These are phyloP conservation scores for Puccinia novopanici DNA, from an alignment of 1,284 basidiomycete genomes.

Conservation along the genomic window DNA sequence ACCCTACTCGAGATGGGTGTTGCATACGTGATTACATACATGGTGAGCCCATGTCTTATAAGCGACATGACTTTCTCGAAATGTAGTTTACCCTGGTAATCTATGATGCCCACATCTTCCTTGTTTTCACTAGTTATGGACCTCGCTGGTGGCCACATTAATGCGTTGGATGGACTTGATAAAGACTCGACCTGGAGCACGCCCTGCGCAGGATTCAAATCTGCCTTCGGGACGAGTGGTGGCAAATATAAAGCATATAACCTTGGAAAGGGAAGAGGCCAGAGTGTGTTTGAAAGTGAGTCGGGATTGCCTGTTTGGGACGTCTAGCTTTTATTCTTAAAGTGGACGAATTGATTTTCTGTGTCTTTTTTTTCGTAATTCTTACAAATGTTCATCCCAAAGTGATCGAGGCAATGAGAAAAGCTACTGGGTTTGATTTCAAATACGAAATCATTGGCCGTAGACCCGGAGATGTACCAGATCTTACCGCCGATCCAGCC, in stretches of 20 bases:
- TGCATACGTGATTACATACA: slow-evolving; percentile 98
- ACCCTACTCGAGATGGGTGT: slow-evolving; percentile 93
- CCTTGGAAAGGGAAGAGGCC: slow-evolving; percentile 87
- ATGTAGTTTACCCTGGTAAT: neutral
- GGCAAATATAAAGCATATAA: slow-evolving; percentile 88
- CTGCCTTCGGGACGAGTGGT: slow-evolving; percentile 60
- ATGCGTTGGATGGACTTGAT: slow-evolving; percentile 83
- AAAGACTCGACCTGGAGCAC: slow-evolving; percentile 64
- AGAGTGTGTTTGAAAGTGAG: slow-evolving; percentile 75
- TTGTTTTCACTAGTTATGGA: slow-evolving; percentile 69
- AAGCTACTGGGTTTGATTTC: slow-evolving; percentile 84
- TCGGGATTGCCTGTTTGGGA: neutral
- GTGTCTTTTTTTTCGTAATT: slow-evolving; percentile 62
- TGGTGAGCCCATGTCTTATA: slow-evolving; percentile 53
- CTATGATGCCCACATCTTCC: neutral
- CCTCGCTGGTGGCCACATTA: slow-evolving; percentile 86
- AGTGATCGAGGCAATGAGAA: slow-evolving; percentile 83
- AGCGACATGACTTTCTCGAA: neutral
- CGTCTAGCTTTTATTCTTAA: neutral
- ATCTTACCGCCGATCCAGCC: slow-evolving; percentile 89
- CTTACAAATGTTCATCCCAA: neutral
- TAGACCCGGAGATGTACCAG: slow-evolving; percentile 93
- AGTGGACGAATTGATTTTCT: neutral
- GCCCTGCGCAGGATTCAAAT: slow-evolving; percentile 57
- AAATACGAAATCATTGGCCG: slow-evolving; percentile 86